A percentile compares a stretch with the other conserved stretches of the same genome.
phyloP scores from a whole-genome alignment of 495 filamentous ascomycete genomes.

The Daldinia vernicosa region DNA sequence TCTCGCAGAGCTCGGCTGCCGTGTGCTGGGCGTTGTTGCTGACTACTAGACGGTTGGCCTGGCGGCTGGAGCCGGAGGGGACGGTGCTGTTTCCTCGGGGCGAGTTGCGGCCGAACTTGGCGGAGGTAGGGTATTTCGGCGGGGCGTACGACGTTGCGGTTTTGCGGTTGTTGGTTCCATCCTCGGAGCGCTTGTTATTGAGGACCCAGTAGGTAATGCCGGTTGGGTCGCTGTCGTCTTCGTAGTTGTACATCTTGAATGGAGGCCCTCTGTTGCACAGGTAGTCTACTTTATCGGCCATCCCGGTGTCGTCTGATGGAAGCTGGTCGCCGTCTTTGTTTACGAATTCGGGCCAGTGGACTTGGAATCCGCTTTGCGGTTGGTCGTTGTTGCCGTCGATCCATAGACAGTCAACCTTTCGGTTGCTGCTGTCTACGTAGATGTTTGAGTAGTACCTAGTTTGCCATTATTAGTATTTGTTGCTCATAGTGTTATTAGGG shows the following conservation, averaged over 20 bases:
- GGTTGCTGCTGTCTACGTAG: conserved; percentile 55
- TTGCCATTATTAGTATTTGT: background rate
- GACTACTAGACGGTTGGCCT: conserved; percentile 45
- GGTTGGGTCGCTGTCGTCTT: conserved; percentile 22
- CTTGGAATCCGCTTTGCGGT: conserved; percentile 47
- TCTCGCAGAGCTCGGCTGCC: conserved; percentile 42
- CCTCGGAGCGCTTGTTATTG: conserved; percentile 24
- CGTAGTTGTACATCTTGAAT: conserved; percentile 37
- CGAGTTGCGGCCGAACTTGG: conserved; percentile 7
- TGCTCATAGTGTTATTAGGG: background rate
- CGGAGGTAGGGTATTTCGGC: conserved; percentile 17
- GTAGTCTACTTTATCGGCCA: conserved; percentile 20
- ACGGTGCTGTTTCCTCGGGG: conserved; percentile 1
- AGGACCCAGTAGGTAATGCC: conserved; percentile 26
- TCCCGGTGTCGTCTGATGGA: background rate
- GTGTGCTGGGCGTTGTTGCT: conserved; percentile 32
- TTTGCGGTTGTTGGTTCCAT: background rate
- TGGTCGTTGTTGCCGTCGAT: conserved; percentile 46
- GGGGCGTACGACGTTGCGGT: conserved; percentile 14
- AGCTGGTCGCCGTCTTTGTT: conserved; percentile 11
- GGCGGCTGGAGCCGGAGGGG: background rate
- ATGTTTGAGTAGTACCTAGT: conserved; percentile 53
- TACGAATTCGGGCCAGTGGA: conserved; percentile 44
- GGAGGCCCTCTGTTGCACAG: conserved; percentile 27
- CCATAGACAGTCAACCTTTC: conserved; percentile 48